Evolutionary conservation across 129 eudicot genomes (phyloP).

Genomic region (Deinandra increscens): DNA sequence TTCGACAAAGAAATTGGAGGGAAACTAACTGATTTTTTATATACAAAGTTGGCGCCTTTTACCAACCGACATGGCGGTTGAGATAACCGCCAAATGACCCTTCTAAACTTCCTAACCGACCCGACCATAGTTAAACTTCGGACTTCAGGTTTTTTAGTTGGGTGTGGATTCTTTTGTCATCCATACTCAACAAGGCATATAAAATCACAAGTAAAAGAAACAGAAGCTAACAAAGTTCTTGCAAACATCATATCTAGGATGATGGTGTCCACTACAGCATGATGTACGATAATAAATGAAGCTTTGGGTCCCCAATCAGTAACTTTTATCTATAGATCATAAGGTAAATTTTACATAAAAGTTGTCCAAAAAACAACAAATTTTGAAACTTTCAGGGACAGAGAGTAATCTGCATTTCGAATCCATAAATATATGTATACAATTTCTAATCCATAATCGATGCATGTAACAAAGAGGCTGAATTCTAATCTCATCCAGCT

Average conservation of each 20-base stretch:
- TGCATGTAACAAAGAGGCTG: background rate
- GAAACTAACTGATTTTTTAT: too few species aligned
- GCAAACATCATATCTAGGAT: constrained; percentile 89
- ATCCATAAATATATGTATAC: background rate
- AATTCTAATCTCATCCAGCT: background rate
- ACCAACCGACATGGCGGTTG: too few species aligned
- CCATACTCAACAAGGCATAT: background rate
- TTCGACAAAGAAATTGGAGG: too few species aligned
- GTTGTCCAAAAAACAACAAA: background rate
- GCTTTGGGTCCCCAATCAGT: background rate
- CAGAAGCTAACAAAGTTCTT: constrained; percentile 44
- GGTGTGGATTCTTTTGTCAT: background rate
- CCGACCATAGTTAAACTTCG: too few species aligned
- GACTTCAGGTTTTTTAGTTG: background rate
- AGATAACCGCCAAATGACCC: too few species aligned
- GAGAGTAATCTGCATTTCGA: constrained; percentile 7
- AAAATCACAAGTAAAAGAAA: background rate
- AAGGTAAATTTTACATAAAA: background rate
- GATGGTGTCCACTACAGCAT: constrained; percentile 74
- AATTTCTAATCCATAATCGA: background rate
- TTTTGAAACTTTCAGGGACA: constrained; percentile 3
- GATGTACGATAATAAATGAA: constrained; percentile 5
- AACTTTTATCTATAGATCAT: background rate
- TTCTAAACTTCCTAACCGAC: too few species aligned
- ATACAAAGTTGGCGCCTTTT: too few species aligned